Base-by-base conservation (phyloP, 1,139 yeast species). In the Yamadazyma membranifaciens region DNA sequence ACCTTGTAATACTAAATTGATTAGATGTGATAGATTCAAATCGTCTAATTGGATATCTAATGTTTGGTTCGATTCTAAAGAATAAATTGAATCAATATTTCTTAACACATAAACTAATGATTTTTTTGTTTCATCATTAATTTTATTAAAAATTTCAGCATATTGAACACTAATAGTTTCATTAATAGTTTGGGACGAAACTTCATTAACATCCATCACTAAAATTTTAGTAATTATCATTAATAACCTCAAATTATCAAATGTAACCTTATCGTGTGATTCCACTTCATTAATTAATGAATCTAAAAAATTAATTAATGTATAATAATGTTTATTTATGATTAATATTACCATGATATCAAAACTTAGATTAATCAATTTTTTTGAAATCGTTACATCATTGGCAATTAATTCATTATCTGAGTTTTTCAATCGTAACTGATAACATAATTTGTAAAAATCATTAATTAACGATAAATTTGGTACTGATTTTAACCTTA, bases 391-490 rank as follows among this genome's bases (percentile, higher is more conserved):
- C 12, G 20, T 30, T 33, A 32, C 25, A 26, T 41, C 27, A 14
- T 37, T 27, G 12, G 28, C 29, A 29, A 25, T 12, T 10, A 9
- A 12, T n/a, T n/a, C n/a, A n/a, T 5, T 20, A 15, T 35, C 10
- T 1, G 49, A 39, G 3, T 47, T 33, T 36, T 51, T 54, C 33
- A 69, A 50, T 28, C 76, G 45, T 31, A 65, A 45, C 43, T 69
- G 75, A 45, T 69, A 70, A 32, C 65, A 61, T 24, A 70, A 52
- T 47, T 70, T 69, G 52, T 69, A 70, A 34, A 68, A 48, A 42
- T 71, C 77, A 42, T 68, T 68, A 30, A 68, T 60, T 24, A 69
- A 48, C 29, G 55, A 55, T 50, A 67, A 38, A 42, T 61, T 67
- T 11, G 75, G 73, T 3, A 59, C 50, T n/a, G 70, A 62, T 45